Evolutionary conservation across 495 filamentous ascomycete species (phyloP).

Genomic region (Alectoria sarmentosa): DNA sequence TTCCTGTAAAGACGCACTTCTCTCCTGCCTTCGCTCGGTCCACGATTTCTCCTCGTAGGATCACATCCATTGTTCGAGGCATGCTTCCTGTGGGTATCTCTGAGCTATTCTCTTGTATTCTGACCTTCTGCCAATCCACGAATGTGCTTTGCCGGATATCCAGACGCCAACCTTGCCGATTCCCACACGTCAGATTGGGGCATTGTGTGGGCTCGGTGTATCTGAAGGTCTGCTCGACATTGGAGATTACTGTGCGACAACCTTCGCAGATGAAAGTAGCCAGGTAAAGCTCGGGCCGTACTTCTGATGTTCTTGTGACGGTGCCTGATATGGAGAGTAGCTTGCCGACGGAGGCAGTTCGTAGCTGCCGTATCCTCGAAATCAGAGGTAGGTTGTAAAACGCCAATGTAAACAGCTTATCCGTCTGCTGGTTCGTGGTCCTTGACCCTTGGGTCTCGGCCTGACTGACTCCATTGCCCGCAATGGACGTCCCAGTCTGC

Average conservation of each 20-base stretch:
- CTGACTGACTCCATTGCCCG: slow-evolving; percentile 58
- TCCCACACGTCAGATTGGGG: slow-evolving; percentile 84
- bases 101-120: slow-evolving; percentile 94
- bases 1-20: slow-evolving; percentile 95
- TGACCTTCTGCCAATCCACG: slow-evolving; percentile 97
- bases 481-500: slow-evolving; percentile 59
- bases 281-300: slow-evolving; percentile 84
- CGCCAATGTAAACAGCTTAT: slow-evolving; percentile 89
- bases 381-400: slow-evolving; percentile 97
- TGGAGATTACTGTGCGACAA: slow-evolving; percentile 72
- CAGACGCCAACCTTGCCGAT: slow-evolving; percentile 82
- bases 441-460: slow-evolving; percentile 56
- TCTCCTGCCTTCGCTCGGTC: slow-evolving; percentile 96
- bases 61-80: slow-evolving; percentile 96
- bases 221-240: slow-evolving; percentile 95
- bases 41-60: slow-evolving; percentile 96
- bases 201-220: slow-evolving; percentile 97
- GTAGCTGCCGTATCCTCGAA: slow-evolving; percentile 78
- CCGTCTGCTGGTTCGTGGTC: slow-evolving; percentile 89
- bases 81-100: slow-evolving; percentile 98
- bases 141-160: slow-evolving; percentile 97
- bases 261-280: slow-evolving; percentile 89
- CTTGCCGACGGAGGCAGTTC: slow-evolving; percentile 85
- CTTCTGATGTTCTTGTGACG: slow-evolving; percentile 93
- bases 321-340: slow-evolving; percentile 93